phyloP scores from a whole-genome alignment of 805 yeast species.

The Candida silvicultrix region DNA sequence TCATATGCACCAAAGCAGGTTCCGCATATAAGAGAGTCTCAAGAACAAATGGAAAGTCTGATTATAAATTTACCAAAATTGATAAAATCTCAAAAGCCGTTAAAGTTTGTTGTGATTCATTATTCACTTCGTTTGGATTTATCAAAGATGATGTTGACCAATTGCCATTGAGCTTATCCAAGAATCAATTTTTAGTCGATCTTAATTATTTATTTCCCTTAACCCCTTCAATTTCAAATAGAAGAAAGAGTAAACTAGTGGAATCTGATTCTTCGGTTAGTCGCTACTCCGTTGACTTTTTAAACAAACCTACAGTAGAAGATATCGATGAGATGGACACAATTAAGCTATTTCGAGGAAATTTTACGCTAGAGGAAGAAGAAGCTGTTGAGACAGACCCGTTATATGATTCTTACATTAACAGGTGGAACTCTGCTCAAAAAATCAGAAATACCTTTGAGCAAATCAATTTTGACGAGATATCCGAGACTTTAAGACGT shows the following conservation, averaged over 20 bases:
- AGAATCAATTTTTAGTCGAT: slow-evolving; percentile 44
- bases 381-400: slow-evolving; percentile 9
- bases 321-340: slow-evolving; percentile 8
- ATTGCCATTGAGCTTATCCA: slow-evolving; percentile 48
- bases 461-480: slow-evolving; percentile 2
- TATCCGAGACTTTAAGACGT: background rate
- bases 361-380: slow-evolving; percentile 5
- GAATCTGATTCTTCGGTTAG: slow-evolving; percentile 2
- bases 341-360: slow-evolving; percentile 5
- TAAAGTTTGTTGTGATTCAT: slow-evolving; percentile 58
- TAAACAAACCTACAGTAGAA: slow-evolving; percentile 12
- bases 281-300: slow-evolving; percentile 9
- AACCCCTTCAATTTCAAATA: slow-evolving; percentile 4
- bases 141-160: slow-evolving; percentile 55
- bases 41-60: slow-evolving; percentile 16
- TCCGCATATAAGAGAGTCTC: slow-evolving; percentile 39
- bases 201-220: slow-evolving; percentile 47
- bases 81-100: slow-evolving; percentile 51
- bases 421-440: slow-evolving; percentile 19
- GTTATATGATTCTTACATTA: slow-evolving; percentile 6
- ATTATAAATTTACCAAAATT: slow-evolving; percentile 47
- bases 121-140: slow-evolving; percentile 61
- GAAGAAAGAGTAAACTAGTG: slow-evolving; percentile 16
- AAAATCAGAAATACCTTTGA: slow-evolving; percentile 11
- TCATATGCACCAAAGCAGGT: slow-evolving; percentile 66